Evolutionary conservation across 1,284 basidiomycete species (phyloP).

Genomic region (Chalciporus sp.): DNA sequence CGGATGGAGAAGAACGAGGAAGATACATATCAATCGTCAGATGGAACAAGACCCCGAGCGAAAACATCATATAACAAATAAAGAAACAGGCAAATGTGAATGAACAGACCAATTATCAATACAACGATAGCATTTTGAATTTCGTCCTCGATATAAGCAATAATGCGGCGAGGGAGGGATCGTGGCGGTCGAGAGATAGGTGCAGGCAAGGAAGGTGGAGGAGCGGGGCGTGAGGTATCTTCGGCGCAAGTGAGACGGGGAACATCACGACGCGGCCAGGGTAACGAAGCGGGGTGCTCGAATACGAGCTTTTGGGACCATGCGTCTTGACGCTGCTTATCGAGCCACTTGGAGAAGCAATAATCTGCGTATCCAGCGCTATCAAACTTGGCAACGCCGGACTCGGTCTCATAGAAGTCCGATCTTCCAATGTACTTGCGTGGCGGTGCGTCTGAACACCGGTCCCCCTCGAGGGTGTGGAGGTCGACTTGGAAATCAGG

Average conservation of each 20-base stretch:
- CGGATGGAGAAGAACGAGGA: not conserved
- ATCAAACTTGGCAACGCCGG: constrained; percentile 31
- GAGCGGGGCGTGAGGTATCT: not conserved
- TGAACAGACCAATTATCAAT: constrained; percentile 27
- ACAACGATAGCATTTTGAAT: constrained; percentile 31
- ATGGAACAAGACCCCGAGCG: constrained; percentile 26
- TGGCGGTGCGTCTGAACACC: constrained; percentile 8
- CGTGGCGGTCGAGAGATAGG: constrained; percentile 3
- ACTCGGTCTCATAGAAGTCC: constrained; percentile 35
- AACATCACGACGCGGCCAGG: constrained; percentile 20
- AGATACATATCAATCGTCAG: constrained; percentile 22
- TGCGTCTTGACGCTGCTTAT: constrained; percentile 30
- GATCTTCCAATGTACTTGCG: constrained; percentile 16
- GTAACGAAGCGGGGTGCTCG: constrained; percentile 20
- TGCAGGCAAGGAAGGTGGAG: not conserved
- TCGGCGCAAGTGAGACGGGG: constrained; percentile 6
- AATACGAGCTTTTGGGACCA: constrained; percentile 23
- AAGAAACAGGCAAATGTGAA: constrained; percentile 31
- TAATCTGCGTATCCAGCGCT: constrained; percentile 27
- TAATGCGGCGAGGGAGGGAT: constrained; percentile 18
- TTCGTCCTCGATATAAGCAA: constrained; percentile 28
- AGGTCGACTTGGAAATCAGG: constrained; percentile 23
- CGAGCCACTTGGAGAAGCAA: constrained; percentile 31
- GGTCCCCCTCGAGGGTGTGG: constrained; percentile 19
- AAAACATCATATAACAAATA: constrained; percentile 36